Evolutionary conservation across 2,329 filamentous ascomycete species (phyloP).

Genomic region (Nannizziopsis arthrosporioides): DNA sequence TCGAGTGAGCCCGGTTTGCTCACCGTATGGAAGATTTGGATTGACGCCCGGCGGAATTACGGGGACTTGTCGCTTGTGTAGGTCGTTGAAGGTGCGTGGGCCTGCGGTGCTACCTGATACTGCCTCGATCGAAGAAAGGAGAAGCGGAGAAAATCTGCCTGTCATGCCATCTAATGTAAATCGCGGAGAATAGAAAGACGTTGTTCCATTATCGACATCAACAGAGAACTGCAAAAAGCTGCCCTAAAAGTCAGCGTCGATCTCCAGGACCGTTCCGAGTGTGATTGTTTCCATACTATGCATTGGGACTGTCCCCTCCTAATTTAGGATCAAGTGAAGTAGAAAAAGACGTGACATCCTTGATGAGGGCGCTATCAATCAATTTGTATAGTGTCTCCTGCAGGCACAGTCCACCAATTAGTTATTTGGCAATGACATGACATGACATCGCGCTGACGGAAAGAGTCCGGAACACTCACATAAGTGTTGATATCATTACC

Average conservation of each 20-base stretch:
- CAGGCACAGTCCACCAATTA: background rate
- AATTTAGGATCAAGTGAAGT: slow-evolving; percentile 35
- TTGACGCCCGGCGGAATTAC: slow-evolving; percentile 12
- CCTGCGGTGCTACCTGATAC: slow-evolving; percentile 23
- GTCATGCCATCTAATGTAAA: slow-evolving; percentile 57
- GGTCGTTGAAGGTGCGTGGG: slow-evolving; percentile 19
- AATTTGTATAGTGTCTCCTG: slow-evolving; percentile 35
- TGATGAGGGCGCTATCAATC: slow-evolving; percentile 27
- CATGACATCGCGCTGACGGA: background rate
- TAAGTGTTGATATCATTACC: slow-evolving; percentile 42
- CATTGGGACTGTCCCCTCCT: slow-evolving; percentile 40
- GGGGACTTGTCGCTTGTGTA: slow-evolving; percentile 23
- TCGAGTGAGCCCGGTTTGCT: slow-evolving; percentile 46
- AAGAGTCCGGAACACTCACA: slow-evolving; percentile 25
- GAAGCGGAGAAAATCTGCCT: slow-evolving; percentile 41
- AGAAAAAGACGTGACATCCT: slow-evolving; percentile 33
- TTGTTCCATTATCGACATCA: slow-evolving; percentile 42
- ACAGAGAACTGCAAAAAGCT: slow-evolving; percentile 52
- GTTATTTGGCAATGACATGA: background rate
- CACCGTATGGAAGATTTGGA: slow-evolving; percentile 40
- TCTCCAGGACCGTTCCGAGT: slow-evolving; percentile 15
- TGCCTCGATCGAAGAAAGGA: slow-evolving; percentile 30
- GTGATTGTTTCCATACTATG: slow-evolving; percentile 39
- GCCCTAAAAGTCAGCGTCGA: slow-evolving; percentile 2
- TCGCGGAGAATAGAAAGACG: slow-evolving; percentile 48